phyloP scores from a whole-genome alignment of 768 basidiomycete genomes.

The Polyporus arcularius region DNA sequence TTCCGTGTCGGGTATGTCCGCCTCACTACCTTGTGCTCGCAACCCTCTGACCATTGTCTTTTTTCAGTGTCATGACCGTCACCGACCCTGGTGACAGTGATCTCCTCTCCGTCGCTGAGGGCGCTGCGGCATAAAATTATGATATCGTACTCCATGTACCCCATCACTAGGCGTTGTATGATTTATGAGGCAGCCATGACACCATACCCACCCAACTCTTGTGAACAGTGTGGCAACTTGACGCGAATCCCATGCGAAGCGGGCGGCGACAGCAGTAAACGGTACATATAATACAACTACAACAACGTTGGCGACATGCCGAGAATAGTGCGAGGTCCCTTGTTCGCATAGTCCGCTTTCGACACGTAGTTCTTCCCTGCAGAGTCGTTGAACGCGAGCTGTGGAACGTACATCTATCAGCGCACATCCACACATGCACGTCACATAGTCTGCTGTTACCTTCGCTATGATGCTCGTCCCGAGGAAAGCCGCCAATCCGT shows the following conservation, averaged over 20 bases:
- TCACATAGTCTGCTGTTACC: conserved; percentile 39
- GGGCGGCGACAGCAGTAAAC: not conserved
- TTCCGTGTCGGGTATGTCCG: conserved; percentile 90
- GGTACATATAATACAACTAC: conserved; percentile 35
- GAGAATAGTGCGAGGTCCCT: conserved; percentile 74
- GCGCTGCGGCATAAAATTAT: conserved; percentile 54
- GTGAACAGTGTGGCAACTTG: not conserved
- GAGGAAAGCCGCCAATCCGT: conserved; percentile 78
- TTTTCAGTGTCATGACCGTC: conserved; percentile 90
- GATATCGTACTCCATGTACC: conserved; percentile 17
- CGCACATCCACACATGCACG: not conserved
- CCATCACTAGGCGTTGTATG: conserved; percentile 21
- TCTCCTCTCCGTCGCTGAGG: conserved; percentile 85
- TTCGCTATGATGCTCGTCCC: conserved; percentile 86
- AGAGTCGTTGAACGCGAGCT: conserved; percentile 78
- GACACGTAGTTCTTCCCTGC: conserved; percentile 72
- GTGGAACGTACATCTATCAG: too few relatives aligned
- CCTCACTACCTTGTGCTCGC: conserved; percentile 11
- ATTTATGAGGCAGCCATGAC: conserved; percentile 18
- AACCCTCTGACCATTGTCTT: conserved; percentile 1
- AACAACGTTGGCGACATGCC: conserved; percentile 77
- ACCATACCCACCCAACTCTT: not conserved
- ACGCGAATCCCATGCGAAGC: too few relatives aligned
- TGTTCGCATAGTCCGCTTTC: conserved; percentile 73
- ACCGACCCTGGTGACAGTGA: conserved; percentile 96